Evolutionary conservation across 768 basidiomycete genomes (phyloP), one percentile per base, ranked within the genome.

Genomic region (Boletellus emodensis): DNA sequence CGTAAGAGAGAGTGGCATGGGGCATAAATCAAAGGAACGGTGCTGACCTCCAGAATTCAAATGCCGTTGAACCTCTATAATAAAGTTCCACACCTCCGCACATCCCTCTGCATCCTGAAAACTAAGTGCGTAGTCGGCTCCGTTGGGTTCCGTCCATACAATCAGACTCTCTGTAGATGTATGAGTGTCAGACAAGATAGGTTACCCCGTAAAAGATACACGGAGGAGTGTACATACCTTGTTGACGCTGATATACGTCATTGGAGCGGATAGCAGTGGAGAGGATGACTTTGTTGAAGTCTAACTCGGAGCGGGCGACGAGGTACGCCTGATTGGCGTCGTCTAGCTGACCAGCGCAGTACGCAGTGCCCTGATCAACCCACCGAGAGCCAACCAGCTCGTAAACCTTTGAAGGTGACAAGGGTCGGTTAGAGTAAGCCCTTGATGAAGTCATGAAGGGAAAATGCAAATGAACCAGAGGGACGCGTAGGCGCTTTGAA

Each of bases 101-200:
- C 95, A 99, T 28, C 94, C 96, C 54, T 93, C 90, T 1, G 90
- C 82, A 60, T 97, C 95, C 64, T 97, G 95, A 60, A 99, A 99
- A 60, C 93, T 95, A 46, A 99, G 75, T 2, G 95, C 95, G 64
- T 96, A 94, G 69, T 99, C 96, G 34, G 88, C 83, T 26, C 91
- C 90, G 55, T 90, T 87, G 1, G 91, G 89, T 66, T 98, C 95
- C 4, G 95, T 98, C 96, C 96, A 99, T 17, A 97, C 95, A 59
- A 99, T 97, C 42, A 99, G 79, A 12, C 96, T 99, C 63, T 97
- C 95, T 94, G 70, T 28, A 44, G 49, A 58, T 49, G 48, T 26
- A 53, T 54, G 54, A 62, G 58, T 49, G 30, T 24, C 34, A 11
- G 48, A 47, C 38, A 37, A 46, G 9, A 46, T 28, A 53, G 46